Percentiles rank a stretch among this genome's conserved stretches.
Evolutionary conservation across 768 basidiomycete species (phyloP).

Genomic region (Hypholoma fasciculare): DNA sequence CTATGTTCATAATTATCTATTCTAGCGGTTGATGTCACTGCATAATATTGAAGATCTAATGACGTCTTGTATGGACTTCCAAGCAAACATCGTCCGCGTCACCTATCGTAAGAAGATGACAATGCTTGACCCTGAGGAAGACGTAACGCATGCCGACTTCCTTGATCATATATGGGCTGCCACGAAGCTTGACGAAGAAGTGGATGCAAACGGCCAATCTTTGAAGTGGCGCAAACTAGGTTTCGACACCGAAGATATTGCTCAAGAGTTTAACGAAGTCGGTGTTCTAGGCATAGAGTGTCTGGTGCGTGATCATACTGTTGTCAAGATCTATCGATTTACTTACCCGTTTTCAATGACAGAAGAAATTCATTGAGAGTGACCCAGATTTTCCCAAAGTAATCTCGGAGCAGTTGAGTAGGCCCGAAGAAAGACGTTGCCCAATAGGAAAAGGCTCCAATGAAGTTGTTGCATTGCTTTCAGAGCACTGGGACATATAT

Average conservation of each 20-base stretch:
- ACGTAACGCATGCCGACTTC: constrained; percentile 54
- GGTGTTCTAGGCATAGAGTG: constrained; percentile 84
- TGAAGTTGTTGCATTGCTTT: constrained; percentile 80
- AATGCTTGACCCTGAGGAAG: constrained; percentile 66
- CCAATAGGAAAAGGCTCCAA: constrained; percentile 84
- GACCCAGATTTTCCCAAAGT: constrained; percentile 83
- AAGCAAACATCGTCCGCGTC: constrained; percentile 80
- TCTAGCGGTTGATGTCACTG: constrained; percentile 80
- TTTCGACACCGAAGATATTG: constrained; percentile 73
- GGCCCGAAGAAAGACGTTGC: constrained; percentile 73
- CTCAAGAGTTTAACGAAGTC: constrained; percentile 74
- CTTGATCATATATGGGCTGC: constrained; percentile 70
- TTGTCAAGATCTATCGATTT: background rate
- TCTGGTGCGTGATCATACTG: constrained; percentile 47
- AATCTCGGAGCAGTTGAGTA: constrained; percentile 76
- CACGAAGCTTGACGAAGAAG: constrained; percentile 55
- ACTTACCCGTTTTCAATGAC: background rate
- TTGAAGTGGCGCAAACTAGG: constrained; percentile 80
- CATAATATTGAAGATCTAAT: constrained; percentile 75
- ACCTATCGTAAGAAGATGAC: constrained; percentile 82
- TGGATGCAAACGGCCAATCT: constrained; percentile 45
- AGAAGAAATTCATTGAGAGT: constrained; percentile 69
- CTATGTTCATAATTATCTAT: background rate
- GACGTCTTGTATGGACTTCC: constrained; percentile 85
- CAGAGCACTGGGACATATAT: constrained; percentile 84